Evolutionary conservation across 2,329 filamentous ascomycete species (phyloP), one percentile per base, ranked within the genome.

Genomic region (Leptographium radiaticola): DNA sequence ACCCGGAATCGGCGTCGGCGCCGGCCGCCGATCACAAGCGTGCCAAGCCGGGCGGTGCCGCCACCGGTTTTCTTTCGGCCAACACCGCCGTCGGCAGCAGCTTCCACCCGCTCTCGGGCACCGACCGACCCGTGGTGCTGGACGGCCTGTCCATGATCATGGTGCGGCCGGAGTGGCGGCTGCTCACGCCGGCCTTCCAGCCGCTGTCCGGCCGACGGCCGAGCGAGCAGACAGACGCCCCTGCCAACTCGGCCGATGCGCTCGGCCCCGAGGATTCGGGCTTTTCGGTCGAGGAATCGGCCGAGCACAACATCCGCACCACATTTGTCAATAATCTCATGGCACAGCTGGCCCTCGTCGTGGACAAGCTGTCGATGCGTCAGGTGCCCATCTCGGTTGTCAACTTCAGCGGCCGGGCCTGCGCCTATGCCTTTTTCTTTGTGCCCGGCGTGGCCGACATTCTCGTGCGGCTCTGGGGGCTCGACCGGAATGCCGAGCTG

Each of bases 381-480:
- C 85, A 89, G 55, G 73, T 73, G 5, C 77, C 79, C 1, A 62
- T 73, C 20, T 85, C 81, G 60, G 67, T 89, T 55, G 87, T 95
- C 55, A 85, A 86, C 34, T 95, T 95, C 65, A 89, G 87, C 53
- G 90, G 88, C 56, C 94, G 93, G 68, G 87, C 89, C 5, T 91
- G 87, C 63, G 89, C 90, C 2, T 95, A 94, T 67, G 89, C 88
- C 34, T 95, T 95, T 68, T 93, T 91, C 70, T 96, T 95, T 63
- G 90, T 87, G 33, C 88, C 89, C 0, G 88, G 88, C 6, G 80
- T 95, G 53, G 86, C 88, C 9, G 89, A 95, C 63, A 80, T 95
- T 51, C 74, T 95, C 49, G 80, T 91, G 31, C 81, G 89, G 16
- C 71, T 95, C 6, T 95, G 90, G 89, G 81, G 80, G 40, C 74